Evolutionary conservation across 2,329 filamentous ascomycete species (phyloP).

Genomic region (Penicillium paneum): DNA sequence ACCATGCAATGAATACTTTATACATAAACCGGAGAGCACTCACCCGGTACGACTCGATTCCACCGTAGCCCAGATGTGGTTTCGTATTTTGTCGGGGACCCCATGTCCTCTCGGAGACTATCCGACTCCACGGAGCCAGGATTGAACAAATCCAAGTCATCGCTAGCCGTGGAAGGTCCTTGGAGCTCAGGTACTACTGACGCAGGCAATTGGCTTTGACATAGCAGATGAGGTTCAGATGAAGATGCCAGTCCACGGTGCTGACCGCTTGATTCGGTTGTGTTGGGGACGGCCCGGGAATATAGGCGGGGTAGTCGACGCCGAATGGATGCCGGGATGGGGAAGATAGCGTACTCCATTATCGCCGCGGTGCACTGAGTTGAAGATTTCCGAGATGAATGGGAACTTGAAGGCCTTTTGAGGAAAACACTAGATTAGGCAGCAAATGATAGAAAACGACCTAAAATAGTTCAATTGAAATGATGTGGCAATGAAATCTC

Average conservation of each 20-base stretch:
- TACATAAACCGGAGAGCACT: not conserved
- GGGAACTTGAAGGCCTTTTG: not conserved
- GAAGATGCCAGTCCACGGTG: constrained; percentile 7
- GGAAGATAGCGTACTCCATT: constrained; percentile 23
- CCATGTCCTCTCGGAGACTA: constrained; percentile 8
- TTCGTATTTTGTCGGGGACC: constrained; percentile 26
- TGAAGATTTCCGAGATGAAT: not conserved
- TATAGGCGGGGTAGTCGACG: constrained; percentile 28
- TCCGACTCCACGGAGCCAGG: constrained; percentile 16
- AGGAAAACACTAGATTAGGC: not conserved
- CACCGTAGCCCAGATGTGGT: constrained; percentile 32
- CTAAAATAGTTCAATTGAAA: not conserved
- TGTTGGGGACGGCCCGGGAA: constrained; percentile 11
- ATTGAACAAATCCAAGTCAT: constrained; percentile 18
- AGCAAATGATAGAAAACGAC: not conserved
- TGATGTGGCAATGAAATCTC: too few species aligned
- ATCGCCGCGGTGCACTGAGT: not conserved
- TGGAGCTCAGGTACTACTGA: constrained; percentile 1
- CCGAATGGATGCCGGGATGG: constrained; percentile 30
- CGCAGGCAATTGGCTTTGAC: not conserved
- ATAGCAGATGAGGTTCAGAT: constrained; percentile 20
- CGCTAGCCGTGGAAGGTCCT: constrained; percentile 22
- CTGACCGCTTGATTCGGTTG: constrained; percentile 6
- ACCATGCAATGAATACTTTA: not conserved
- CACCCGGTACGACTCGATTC: constrained; percentile 38